These are phyloP conservation scores for Schizothecium vesticola DNA, from an alignment of 495 filamentous ascomycete genomes.

Conservation along the genomic window DNA sequence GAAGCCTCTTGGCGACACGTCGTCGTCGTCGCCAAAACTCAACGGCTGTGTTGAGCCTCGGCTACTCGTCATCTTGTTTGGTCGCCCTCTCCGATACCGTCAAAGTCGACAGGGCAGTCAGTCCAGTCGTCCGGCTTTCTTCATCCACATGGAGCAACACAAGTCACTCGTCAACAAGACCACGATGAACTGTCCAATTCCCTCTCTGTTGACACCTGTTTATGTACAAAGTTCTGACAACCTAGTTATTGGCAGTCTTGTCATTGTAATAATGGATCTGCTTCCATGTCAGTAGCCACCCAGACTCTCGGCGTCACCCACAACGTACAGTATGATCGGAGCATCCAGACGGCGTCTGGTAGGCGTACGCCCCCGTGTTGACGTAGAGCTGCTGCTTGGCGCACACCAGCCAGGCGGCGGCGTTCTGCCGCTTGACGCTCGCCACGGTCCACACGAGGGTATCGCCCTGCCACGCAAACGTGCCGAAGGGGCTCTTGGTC, in stretches of 20 bases:
- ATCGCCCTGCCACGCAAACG: constrained; percentile 54
- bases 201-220: neutral
- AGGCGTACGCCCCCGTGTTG: constrained; percentile 56
- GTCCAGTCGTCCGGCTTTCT: neutral
- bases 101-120: neutral
- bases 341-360: constrained; percentile 54
- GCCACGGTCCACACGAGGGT: constrained; percentile 48
- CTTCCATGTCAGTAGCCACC: neutral
- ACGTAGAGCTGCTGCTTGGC: constrained; percentile 48
- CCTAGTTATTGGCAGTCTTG: constrained; percentile 30
- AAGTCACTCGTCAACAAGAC: neutral
- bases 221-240: neutral
- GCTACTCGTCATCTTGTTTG: neutral
- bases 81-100: neutral
- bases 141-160: neutral
- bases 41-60: neutral
- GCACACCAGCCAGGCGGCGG: constrained; percentile 55
- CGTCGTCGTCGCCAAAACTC: neutral
- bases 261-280: constrained; percentile 34
- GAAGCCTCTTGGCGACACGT: neutral
- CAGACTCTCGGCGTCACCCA: neutral
- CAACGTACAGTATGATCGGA: constrained; percentile 53
- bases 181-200: neutral
- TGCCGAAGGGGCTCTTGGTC: constrained; percentile 51
- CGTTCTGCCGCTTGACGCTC: constrained; percentile 48